phyloP scores from a whole-genome alignment of 495 filamentous ascomycete genomes.

The Geopyxis carbonaria region DNA sequence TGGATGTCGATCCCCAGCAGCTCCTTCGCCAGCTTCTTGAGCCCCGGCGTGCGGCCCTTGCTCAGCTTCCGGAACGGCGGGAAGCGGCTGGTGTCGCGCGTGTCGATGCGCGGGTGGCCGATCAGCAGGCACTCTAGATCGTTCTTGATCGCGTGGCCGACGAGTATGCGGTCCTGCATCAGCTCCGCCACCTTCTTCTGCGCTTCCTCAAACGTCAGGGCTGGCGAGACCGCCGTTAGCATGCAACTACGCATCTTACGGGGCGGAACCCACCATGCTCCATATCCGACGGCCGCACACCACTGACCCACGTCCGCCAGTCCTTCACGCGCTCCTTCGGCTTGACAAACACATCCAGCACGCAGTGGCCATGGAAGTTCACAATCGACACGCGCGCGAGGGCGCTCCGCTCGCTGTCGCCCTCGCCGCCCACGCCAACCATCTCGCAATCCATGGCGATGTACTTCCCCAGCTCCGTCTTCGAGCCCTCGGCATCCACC shows the following conservation, averaged over 20 bases:
- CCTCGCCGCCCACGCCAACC: conserved; percentile 68
- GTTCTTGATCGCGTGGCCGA: conserved; percentile 81
- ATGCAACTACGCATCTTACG: no score
- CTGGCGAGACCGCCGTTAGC: no score
- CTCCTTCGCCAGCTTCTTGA: conserved; percentile 60
- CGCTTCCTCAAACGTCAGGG: conserved; percentile 53
- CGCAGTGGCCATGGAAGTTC: conserved; percentile 75
- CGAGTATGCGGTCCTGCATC: conserved; percentile 52
- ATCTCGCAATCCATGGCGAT: conserved; percentile 94
- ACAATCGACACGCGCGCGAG: conserved; percentile 76
- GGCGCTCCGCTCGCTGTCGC: conserved; percentile 43
- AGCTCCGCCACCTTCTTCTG: conserved; percentile 57
- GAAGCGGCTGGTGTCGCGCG: conserved; percentile 71
- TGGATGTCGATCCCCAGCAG: conserved; percentile 74
- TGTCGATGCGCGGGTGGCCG: conserved; percentile 54
- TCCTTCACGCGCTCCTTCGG: conserved; percentile 64
- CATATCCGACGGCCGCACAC: conserved; percentile 58
- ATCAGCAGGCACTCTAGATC: conserved; percentile 64
- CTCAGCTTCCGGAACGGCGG: conserved; percentile 49
- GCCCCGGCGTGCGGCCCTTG: conserved; percentile 56
- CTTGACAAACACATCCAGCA: conserved; percentile 81
- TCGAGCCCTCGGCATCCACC: conserved; percentile 7
- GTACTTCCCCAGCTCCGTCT: conserved; percentile 65
- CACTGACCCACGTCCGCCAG: conserved; percentile 73
- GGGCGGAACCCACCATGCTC: conserved; percentile 16